Conservation (phyloP, 2,329 filamentous ascomycete genomes). For the Colletotrichum scovillei region DNA sequence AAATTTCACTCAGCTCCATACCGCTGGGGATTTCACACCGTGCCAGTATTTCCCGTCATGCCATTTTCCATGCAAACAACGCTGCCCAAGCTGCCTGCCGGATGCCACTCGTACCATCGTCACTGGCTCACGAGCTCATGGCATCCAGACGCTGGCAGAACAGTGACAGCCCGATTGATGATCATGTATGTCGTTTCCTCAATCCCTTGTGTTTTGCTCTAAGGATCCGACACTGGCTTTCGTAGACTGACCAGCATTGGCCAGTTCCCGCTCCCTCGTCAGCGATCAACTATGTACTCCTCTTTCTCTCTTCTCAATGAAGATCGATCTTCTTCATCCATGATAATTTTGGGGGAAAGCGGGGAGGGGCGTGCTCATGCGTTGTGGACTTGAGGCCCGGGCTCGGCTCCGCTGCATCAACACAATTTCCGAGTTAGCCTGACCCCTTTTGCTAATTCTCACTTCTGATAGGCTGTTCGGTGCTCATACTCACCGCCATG, state of each 20-base stretch:
- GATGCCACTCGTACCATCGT: background rate
- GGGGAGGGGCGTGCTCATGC: background rate
- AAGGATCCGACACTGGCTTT: background rate
- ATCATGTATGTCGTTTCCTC: background rate
- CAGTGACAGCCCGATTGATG: background rate
- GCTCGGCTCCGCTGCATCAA: constrained; percentile 25
- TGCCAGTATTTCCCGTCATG: constrained; percentile 12
- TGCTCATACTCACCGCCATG: constrained; percentile 1
- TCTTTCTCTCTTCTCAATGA: background rate
- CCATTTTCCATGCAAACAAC: background rate
- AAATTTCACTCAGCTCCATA: constrained; percentile 3
- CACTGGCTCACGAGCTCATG: background rate
- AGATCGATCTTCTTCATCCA: background rate
- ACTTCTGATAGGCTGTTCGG: background rate
- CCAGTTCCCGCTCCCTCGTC: background rate
- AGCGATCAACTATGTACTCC: background rate
- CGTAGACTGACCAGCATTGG: background rate
- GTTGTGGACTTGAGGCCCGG: background rate
- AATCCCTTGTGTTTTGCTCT: background rate
- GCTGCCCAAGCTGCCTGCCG: background rate
- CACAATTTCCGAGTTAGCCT: constrained; percentile 22
- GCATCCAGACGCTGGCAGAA: background rate
- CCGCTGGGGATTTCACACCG: background rate
- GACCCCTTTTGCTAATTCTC: background rate
- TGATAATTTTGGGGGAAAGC: background rate